Percentiles rank a stretch among this genome's conserved stretches.
Conservation (phyloP, 2,329 filamentous ascomycete genomes). For the Monilinia fructicola region DNA sequence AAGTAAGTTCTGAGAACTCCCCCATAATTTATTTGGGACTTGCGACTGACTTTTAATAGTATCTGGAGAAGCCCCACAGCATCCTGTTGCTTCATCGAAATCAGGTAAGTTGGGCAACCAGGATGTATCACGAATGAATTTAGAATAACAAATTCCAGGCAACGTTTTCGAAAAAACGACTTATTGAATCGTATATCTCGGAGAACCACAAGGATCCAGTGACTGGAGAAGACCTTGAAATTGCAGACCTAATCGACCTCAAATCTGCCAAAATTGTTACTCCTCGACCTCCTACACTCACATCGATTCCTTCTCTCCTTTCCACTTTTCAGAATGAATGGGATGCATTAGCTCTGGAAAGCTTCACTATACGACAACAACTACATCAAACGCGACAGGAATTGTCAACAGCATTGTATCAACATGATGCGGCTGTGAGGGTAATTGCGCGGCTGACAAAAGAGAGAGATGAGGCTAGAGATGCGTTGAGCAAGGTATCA, state of each 20-base stretch:
- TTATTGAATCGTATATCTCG: conserved; percentile 92
- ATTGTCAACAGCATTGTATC: conserved; percentile 89
- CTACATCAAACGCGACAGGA: conserved; percentile 88
- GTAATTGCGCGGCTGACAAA: conserved; percentile 89
- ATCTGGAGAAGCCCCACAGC: conserved; percentile 93
- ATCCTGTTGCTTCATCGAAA: conserved; percentile 92
- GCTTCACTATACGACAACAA: conserved; percentile 87
- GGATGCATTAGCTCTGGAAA: conserved; percentile 90
- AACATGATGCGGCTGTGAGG: conserved; percentile 93
- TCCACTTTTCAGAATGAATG: conserved; percentile 97
- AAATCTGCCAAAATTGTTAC: conserved; percentile 81
- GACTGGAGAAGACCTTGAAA: conserved; percentile 78
- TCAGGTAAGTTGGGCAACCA: conserved; percentile 62
- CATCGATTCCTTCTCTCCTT: conserved; percentile 91
- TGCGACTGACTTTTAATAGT: conserved; percentile 54
- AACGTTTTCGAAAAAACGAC: conserved; percentile 88
- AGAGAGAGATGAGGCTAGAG: conserved; percentile 88
- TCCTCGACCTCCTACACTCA: conserved; percentile 87
- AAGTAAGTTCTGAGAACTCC: conserved; percentile 51
- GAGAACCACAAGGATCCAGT: conserved; percentile 92
- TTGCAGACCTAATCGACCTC: conserved; percentile 84
- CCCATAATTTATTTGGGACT: background rate
- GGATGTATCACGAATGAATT: conserved; percentile 25
- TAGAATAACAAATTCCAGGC: conserved; percentile 50
- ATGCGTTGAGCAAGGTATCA: conserved; percentile 82